Conservation (phyloP, 345 rosid genomes). For the Aquilaria yunnanensis region DNA sequence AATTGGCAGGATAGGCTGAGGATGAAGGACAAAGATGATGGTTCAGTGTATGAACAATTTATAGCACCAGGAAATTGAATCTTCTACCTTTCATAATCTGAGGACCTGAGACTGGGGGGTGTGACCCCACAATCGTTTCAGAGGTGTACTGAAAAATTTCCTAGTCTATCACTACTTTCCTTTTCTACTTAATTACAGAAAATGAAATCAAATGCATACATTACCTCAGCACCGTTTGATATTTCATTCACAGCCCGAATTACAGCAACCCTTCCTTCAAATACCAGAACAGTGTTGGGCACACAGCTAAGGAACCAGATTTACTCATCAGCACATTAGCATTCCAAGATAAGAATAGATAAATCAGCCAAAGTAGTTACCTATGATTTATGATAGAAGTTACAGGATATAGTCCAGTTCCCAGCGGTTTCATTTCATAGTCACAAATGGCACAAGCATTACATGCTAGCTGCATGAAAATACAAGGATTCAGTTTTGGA, state of each 20-base stretch:
- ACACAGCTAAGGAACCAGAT: slow-evolving; percentile 54
- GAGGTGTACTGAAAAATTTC: no score
- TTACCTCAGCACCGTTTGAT: slow-evolving; percentile 68
- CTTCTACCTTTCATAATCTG: no score
- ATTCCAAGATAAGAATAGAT: not conserved
- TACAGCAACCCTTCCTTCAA: slow-evolving; percentile 71
- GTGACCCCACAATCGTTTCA: no score
- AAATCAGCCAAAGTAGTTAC: slow-evolving; percentile 26
- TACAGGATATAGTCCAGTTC: slow-evolving; percentile 85
- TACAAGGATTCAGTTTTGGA: not conserved
- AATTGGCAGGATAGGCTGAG: no score
- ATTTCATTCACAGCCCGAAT: slow-evolving; percentile 67
- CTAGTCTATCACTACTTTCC: no score
- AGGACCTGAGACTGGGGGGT: no score
- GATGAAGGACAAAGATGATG: no score
- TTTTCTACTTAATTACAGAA: no score
- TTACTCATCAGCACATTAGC: slow-evolving; percentile 14
- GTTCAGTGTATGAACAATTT: no score
- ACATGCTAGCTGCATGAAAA: slow-evolving; percentile 73
- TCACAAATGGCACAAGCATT: slow-evolving; percentile 95
- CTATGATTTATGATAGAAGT: slow-evolving; percentile 90
- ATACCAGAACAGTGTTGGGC: slow-evolving; percentile 79
- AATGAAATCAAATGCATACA: not conserved
- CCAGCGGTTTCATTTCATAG: slow-evolving; percentile 81
- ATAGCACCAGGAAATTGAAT: no score